These are phyloP conservation scores for Tetrapisispora phaffii DNA, from an alignment of 805 yeast genomes.

Conservation along the genomic window DNA sequence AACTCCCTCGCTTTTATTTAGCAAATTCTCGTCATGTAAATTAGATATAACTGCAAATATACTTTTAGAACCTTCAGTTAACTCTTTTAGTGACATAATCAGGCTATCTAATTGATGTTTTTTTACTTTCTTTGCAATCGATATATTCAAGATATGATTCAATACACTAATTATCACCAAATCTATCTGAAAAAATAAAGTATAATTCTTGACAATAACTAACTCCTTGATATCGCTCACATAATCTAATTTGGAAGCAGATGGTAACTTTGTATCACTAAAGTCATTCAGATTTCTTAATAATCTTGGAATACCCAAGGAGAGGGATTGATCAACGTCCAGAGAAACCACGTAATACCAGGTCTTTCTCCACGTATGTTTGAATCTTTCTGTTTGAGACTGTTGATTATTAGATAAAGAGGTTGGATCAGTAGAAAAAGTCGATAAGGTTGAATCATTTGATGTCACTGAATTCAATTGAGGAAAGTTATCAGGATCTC, in stretches of 20 bases:
- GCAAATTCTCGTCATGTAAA: constrained; percentile 21
- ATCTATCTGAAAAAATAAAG: constrained; percentile 39
- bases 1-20: constrained; percentile 23
- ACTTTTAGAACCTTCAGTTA: constrained; percentile 27
- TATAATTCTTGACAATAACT: constrained; percentile 38
- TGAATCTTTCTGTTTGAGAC: constrained; percentile 23
- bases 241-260: constrained; percentile 29
- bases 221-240: constrained; percentile 35
- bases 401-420: background rate
- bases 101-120: constrained; percentile 32
- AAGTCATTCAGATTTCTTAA: constrained; percentile 31
- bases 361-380: constrained; percentile 47
- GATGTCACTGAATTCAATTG: constrained; percentile 27
- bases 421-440: background rate
- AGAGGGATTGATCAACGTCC: constrained; percentile 36
- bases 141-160: constrained; percentile 27
- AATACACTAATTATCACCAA: constrained; percentile 30
- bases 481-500: constrained; percentile 52
- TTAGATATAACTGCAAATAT: constrained; percentile 23
- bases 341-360: constrained; percentile 41
- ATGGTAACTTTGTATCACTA: constrained; percentile 38
- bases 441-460: constrained; percentile 2
- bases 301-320: constrained; percentile 34
- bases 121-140: constrained; percentile 32
- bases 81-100: constrained; percentile 26